These are phyloP conservation scores for Gossypium trilobum DNA, from an alignment of 441 rosid genomes.

Conservation along the genomic window DNA sequence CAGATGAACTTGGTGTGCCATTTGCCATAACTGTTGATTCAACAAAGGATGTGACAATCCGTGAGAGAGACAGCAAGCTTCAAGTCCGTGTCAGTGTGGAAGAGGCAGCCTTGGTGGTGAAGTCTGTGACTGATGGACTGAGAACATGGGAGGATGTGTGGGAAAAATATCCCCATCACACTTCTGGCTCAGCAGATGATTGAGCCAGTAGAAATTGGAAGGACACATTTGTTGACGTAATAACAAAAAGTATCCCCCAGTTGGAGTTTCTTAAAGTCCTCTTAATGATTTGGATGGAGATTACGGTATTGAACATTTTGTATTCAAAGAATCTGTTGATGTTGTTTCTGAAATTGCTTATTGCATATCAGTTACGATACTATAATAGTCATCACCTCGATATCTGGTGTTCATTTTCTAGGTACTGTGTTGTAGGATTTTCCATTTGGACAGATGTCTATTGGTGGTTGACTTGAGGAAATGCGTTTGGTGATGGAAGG, in stretches of 20 bases:
- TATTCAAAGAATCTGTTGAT: neutral
- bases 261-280: neutral
- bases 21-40: slow-evolving; percentile 64
- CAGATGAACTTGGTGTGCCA: slow-evolving; percentile 71
- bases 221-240: neutral
- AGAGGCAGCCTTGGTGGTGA: slow-evolving; percentile 45
- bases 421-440: neutral
- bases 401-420: neutral
- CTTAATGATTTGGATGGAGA: neutral
- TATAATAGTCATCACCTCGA: neutral
- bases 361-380: neutral
- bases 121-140: slow-evolving; percentile 45
- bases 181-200: slow-evolving; percentile 37
- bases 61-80: slow-evolving; percentile 72
- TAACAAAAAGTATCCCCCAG: neutral
- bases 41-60: slow-evolving; percentile 46
- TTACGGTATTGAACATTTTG: neutral
- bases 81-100: slow-evolving; percentile 50
- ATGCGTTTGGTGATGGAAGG: too few species aligned
- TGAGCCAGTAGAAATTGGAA: slow-evolving; percentile 6
- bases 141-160: slow-evolving; percentile 55
- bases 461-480: neutral
- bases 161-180: slow-evolving; percentile 45
- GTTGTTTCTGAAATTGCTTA: neutral
- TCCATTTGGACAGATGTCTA: neutral